phyloP scores from a whole-genome alignment of 202 grass and related monocot genomes.

The Elaeis oleifera region DNA sequence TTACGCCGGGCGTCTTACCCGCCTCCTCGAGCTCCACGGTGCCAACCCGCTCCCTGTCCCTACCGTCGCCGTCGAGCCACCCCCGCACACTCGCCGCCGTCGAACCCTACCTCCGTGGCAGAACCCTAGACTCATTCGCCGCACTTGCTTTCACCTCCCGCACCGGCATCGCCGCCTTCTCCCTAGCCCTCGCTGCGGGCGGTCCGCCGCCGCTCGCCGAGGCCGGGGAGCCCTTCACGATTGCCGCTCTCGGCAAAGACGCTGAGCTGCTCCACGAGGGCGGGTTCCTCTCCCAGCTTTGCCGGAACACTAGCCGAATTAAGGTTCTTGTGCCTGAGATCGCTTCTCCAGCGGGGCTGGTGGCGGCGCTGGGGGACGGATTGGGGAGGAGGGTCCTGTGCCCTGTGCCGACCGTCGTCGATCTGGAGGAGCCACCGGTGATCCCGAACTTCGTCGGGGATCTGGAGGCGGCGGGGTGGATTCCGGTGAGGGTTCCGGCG shows the following conservation, averaged over 20 bases:
- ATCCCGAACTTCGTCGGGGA: slow-evolving; percentile 47
- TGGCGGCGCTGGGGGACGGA: slow-evolving; percentile 48
- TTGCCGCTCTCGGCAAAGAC: slow-evolving; percentile 60
- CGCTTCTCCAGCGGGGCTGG: slow-evolving; percentile 43
- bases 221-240: slow-evolving; percentile 34
- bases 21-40: slow-evolving; percentile 44
- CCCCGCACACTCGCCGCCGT: slow-evolving; percentile 33
- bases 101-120: slow-evolving; percentile 43
- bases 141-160: slow-evolving; percentile 77
- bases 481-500: slow-evolving; percentile 36
- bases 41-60: slow-evolving; percentile 50
- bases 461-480: slow-evolving; percentile 51
- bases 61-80: slow-evolving; percentile 47
- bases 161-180: slow-evolving; percentile 67
- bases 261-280: slow-evolving; percentile 47
- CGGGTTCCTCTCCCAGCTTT: slow-evolving; percentile 45
- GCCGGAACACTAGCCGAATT: slow-evolving; percentile 20
- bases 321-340: slow-evolving; percentile 46
- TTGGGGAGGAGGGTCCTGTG: slow-evolving; percentile 50
- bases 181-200: slow-evolving; percentile 30
- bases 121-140: slow-evolving; percentile 51
- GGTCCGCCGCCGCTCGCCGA: slow-evolving; percentile 17
- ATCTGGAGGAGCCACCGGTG: slow-evolving; percentile 57
- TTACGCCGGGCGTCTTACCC: slow-evolving; percentile 45
- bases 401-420: slow-evolving; percentile 55